Evolutionary conservation across 345 rosid species (phyloP).

Genomic region (Boechera stricta): DNA sequence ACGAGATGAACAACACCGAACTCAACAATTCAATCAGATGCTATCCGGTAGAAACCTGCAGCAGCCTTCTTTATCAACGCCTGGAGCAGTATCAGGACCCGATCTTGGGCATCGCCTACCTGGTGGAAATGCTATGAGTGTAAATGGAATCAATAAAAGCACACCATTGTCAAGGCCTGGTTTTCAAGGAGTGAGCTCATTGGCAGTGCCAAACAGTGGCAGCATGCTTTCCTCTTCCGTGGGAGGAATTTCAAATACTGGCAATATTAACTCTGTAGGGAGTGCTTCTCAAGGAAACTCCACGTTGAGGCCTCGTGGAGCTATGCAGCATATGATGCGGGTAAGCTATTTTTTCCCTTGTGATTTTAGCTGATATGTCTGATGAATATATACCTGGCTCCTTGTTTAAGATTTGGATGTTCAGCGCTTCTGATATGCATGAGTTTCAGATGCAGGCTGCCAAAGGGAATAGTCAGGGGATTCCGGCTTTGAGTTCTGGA

Average conservation of each 20-base stretch:
- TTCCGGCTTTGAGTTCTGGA: slow-evolving; percentile 63
- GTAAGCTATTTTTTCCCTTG: slow-evolving; percentile 48
- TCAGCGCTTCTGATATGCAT: slow-evolving; percentile 39
- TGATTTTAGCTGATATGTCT: slow-evolving; percentile 12
- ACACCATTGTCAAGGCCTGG: slow-evolving; percentile 77
- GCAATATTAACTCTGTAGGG: slow-evolving; percentile 62
- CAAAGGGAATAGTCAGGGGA: slow-evolving; percentile 63
- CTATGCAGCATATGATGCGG: slow-evolving; percentile 65
- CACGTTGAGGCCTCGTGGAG: slow-evolving; percentile 69
- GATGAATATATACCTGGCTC: not conserved
- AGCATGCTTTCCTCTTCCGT: slow-evolving; percentile 63
- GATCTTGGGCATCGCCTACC: slow-evolving; percentile 64
- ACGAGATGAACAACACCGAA: slow-evolving; percentile 76
- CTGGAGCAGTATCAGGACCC: slow-evolving; percentile 69
- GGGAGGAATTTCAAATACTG: slow-evolving; percentile 67
- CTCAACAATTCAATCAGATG: slow-evolving; percentile 71
- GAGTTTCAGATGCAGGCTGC: slow-evolving; percentile 73
- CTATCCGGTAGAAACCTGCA: slow-evolving; percentile 65
- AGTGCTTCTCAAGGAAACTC: slow-evolving; percentile 72
- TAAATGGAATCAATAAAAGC: slow-evolving; percentile 64
- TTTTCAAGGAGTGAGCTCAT: slow-evolving; percentile 67
- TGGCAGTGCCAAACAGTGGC: slow-evolving; percentile 63
- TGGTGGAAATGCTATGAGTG: slow-evolving; percentile 68
- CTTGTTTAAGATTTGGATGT: slow-evolving; percentile 14
- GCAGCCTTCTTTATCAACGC: slow-evolving; percentile 66